Conservation (phyloP, 1,284 basidiomycete genomes). For the Sutorius eximius region DNA sequence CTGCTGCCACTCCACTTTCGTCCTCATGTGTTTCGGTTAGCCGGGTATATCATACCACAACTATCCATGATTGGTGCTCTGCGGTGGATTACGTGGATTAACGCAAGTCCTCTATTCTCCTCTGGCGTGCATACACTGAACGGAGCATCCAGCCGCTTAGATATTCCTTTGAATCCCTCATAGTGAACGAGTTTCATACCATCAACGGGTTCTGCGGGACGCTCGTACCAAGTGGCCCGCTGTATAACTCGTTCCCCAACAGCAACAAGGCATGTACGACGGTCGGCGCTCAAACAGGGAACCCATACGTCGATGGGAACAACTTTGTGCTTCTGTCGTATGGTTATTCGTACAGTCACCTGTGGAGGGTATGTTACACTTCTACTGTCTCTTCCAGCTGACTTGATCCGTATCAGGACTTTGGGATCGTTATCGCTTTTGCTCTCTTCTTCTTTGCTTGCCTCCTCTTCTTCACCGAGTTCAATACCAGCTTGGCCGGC, state of each 20-base stretch:
- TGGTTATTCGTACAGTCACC: constrained; percentile 57
- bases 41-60: constrained; percentile 49
- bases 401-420: constrained; percentile 40
- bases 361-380: constrained; percentile 63
- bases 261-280: constrained; percentile 63
- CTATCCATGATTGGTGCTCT: constrained; percentile 63
- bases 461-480: constrained; percentile 56
- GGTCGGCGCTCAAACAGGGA: constrained; percentile 35
- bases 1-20: not conserved
- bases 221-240: constrained; percentile 47
- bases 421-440: constrained; percentile 56
- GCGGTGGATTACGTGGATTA: constrained; percentile 64
- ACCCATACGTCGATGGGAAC: constrained; percentile 19
- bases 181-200: constrained; percentile 59
- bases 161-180: constrained; percentile 53
- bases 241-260: constrained; percentile 53
- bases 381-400: constrained; percentile 3
- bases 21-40: constrained; percentile 10
- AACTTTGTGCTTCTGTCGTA: constrained; percentile 53
- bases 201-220: constrained; percentile 42
- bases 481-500: constrained; percentile 38
- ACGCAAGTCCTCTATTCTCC: constrained; percentile 41
- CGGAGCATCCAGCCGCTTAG: constrained; percentile 39
- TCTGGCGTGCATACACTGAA: not conserved
- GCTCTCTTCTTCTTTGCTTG: constrained; percentile 46